Evolutionary conservation across 768 basidiomycete genomes (phyloP).

Genomic region (Boletellus emodensis): DNA sequence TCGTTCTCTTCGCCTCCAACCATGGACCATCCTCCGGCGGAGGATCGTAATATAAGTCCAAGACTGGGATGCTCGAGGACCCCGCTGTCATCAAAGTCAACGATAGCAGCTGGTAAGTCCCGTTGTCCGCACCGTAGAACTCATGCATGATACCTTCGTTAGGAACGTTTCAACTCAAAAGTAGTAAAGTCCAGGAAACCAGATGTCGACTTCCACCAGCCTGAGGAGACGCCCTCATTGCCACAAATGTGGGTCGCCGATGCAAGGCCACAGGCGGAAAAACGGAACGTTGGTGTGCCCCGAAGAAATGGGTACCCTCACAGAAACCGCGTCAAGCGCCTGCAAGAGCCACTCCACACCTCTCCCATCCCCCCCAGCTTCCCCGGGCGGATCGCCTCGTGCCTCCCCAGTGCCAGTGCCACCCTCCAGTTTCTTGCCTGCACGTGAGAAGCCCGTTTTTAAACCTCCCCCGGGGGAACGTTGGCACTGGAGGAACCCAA

Average conservation of each 20-base stretch:
- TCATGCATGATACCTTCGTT: too few species aligned
- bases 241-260: slow-evolving; percentile 30
- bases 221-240: slow-evolving; percentile 33
- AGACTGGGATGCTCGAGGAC: slow-evolving; percentile 1
- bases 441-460: slow-evolving; percentile 16
- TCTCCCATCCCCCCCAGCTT: slow-evolving; percentile 27
- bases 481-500: slow-evolving; percentile 35
- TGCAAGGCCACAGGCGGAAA: slow-evolving; percentile 33
- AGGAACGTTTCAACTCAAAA: slow-evolving; percentile 1
- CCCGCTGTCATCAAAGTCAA: slow-evolving; percentile 22
- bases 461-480: slow-evolving; percentile 27
- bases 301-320: slow-evolving; percentile 11
- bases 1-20: slow-evolving; percentile 11
- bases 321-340: slow-evolving; percentile 10
- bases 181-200: slow-evolving; percentile 1
- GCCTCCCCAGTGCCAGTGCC: slow-evolving; percentile 9
- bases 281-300: slow-evolving; percentile 31
- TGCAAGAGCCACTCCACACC: slow-evolving; percentile 20
- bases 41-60: slow-evolving; percentile 24
- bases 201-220: slow-evolving; percentile 29
- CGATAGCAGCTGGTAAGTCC: slow-evolving; percentile 27
- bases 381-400: slow-evolving; percentile 23
- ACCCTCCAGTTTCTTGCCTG: slow-evolving; percentile 15
- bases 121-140: neutral
- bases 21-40: slow-evolving; percentile 3